These are phyloP conservation scores for Lactarius akahatsu DNA, from an alignment of 768 basidiomycete species.

Conservation along the genomic window DNA sequence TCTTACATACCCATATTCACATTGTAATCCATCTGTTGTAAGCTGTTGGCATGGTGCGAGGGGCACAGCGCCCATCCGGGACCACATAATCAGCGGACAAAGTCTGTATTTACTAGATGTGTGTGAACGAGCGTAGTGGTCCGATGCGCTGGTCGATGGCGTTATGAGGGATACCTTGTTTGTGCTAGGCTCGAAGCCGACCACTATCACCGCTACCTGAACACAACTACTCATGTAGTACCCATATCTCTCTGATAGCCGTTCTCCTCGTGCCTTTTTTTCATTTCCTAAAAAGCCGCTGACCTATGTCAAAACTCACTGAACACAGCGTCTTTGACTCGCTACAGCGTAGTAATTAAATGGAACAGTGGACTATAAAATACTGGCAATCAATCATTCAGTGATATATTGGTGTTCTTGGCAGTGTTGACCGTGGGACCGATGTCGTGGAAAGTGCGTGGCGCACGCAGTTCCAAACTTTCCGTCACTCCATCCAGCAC, in stretches of 20 bases:
- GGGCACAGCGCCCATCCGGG: conserved; percentile 7
- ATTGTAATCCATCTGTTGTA: conserved; percentile 28
- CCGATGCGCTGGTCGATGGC: neutral
- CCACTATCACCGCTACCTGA: no score
- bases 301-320: no score
- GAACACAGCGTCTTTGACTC: no score
- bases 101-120: conserved; percentile 20
- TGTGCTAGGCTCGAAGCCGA: no score
- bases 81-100: conserved; percentile 19
- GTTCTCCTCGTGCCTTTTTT: no score
- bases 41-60: conserved; percentile 11
- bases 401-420: neutral
- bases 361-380: neutral
- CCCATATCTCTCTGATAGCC: no score
- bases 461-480: neutral
- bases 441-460: neutral
- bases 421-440: neutral
- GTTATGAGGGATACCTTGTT: neutral
- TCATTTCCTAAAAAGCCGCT: no score
- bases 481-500: neutral
- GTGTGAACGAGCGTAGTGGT: conserved; percentile 13
- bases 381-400: neutral
- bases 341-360: neutral
- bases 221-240: no score
- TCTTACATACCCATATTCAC: conserved; percentile 19